Percentiles rank a stretch among this genome's conserved stretches.
Evolutionary conservation across 2,329 filamentous ascomycete genomes (phyloP).

Genomic region (Colletotrichum shisoi): DNA sequence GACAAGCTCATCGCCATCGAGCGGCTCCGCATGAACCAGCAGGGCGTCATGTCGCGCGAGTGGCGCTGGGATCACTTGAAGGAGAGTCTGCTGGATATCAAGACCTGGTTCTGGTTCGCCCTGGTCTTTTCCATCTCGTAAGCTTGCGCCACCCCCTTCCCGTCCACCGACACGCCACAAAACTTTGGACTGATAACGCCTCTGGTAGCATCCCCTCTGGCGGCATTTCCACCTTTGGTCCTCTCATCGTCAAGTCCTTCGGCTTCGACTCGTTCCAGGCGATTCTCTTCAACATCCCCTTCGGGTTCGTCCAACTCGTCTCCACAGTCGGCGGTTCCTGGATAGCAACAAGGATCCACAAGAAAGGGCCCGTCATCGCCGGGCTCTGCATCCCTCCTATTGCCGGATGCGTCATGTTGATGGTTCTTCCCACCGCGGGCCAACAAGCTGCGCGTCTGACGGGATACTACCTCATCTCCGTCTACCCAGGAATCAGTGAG

Average conservation of each 20-base stretch:
- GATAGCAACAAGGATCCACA: constrained; percentile 61
- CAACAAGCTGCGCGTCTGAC: constrained; percentile 61
- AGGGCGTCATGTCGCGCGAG: constrained; percentile 50
- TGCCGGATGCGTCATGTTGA: constrained; percentile 62
- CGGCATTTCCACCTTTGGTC: constrained; percentile 66
- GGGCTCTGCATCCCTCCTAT: constrained; percentile 65
- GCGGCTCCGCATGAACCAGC: constrained; percentile 61
- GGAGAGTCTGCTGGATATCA: constrained; percentile 51
- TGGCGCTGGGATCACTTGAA: constrained; percentile 55
- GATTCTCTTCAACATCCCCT: constrained; percentile 68
- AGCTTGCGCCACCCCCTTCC: constrained; percentile 27
- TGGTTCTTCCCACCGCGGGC: constrained; percentile 56
- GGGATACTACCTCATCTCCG: constrained; percentile 67
- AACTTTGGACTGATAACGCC: no score
- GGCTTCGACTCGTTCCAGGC: constrained; percentile 64
- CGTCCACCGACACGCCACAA: no score
- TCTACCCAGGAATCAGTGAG: constrained; percentile 59
- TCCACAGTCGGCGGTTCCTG: constrained; percentile 66
- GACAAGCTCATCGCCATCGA: constrained; percentile 68
- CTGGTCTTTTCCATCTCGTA: constrained; percentile 63
- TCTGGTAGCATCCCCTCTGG: constrained; percentile 58
- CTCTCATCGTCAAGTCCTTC: constrained; percentile 65
- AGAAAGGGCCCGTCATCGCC: constrained; percentile 63
- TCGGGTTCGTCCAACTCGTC: constrained; percentile 67
- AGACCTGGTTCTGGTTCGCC: constrained; percentile 55